Conservation (phyloP, 768 basidiomycete genomes). For the Trametes meyenii region DNA sequence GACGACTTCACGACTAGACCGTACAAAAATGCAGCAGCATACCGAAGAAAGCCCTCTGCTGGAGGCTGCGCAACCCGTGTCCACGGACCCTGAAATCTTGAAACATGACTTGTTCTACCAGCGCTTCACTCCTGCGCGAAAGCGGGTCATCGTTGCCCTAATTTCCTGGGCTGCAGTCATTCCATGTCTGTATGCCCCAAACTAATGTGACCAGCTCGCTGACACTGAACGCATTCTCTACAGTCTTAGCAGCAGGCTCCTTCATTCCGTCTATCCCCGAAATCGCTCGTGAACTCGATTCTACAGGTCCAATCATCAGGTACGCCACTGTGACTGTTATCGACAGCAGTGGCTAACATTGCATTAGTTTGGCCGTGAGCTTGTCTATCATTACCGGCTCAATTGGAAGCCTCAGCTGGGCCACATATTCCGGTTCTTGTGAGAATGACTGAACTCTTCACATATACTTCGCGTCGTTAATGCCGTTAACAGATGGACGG, state of each 20-base stretch:
- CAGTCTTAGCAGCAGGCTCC: constrained; percentile 69
- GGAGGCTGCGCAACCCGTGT: not conserved
- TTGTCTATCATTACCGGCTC: constrained; percentile 50
- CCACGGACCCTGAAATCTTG: constrained; percentile 15
- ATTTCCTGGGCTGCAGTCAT: constrained; percentile 65
- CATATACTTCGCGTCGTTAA: not conserved
- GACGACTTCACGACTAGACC: not conserved
- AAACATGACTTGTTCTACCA: constrained; percentile 49
- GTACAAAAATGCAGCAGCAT: not conserved
- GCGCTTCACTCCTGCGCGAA: constrained; percentile 56
- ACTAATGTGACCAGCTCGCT: not conserved
- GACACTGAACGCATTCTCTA: not conserved
- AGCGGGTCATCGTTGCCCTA: constrained; percentile 56
- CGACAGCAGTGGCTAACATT: not conserved
- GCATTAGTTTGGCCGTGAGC: constrained; percentile 51
- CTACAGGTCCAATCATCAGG: constrained; percentile 62
- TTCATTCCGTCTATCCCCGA: constrained; percentile 79
- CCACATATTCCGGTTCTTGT: constrained; percentile 56
- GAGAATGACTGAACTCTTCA: not conserved
- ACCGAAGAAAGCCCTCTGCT: constrained; percentile 21
- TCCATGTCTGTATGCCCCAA: constrained; percentile 48
- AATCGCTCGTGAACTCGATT: constrained; percentile 64
- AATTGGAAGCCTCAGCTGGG: constrained; percentile 53
- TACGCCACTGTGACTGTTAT: constrained; percentile 23
- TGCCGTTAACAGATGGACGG: constrained; percentile 58